Base-by-base conservation (phyloP, 1,284 basidiomycete species). In the Irpex lacteus region DNA sequence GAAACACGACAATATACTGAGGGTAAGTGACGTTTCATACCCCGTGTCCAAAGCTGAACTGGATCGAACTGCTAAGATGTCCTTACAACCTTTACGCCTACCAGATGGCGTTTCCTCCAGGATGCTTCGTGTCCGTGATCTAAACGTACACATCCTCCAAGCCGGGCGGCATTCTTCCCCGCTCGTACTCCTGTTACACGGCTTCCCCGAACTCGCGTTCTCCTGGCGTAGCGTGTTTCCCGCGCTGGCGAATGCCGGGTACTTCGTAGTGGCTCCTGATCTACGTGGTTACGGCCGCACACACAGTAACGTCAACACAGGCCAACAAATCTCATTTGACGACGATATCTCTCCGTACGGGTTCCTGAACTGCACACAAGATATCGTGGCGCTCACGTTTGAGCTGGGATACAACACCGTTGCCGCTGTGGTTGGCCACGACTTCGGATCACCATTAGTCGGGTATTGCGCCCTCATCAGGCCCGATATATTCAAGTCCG, bases 171-270 rank as follows among this genome's bases (percentile, higher is more conserved):
- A 64, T 18, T 65, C 70, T 0, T 67, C 71, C 6, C 84, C 83
- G 2, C 76, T 90, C 11, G 70, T 89, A 63, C 66, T 89, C n/a
- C 79, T 88, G 36, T 73, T 89, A 0, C 87, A 89, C 66, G 88
- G 87, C 47, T 89, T 89, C 70, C 87, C 88, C 9, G 87, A 88
- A 69, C 77, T 89, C 8, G 81, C 85, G 1, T 86, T 84, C 69
- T 88, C 87, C 7, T 88, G 86, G 86, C 79, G 87, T 19, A 83
- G 84, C 64, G 64, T 88, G 37, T 77, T 89, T 44, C 66, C 73
- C 0, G 85, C 85, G 1, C 77, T 88, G 37, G 72, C 83, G 0
- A 66, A 74, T 11, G 76, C 77, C 11, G 76, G 76, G 3, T 78
- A 73, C 66, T 69, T 70, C 50, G 76, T 78, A 60, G 74, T 77